Conservation (phyloP, 495 filamentous ascomycete genomes). For the Penicillium cosmopolitanum region DNA sequence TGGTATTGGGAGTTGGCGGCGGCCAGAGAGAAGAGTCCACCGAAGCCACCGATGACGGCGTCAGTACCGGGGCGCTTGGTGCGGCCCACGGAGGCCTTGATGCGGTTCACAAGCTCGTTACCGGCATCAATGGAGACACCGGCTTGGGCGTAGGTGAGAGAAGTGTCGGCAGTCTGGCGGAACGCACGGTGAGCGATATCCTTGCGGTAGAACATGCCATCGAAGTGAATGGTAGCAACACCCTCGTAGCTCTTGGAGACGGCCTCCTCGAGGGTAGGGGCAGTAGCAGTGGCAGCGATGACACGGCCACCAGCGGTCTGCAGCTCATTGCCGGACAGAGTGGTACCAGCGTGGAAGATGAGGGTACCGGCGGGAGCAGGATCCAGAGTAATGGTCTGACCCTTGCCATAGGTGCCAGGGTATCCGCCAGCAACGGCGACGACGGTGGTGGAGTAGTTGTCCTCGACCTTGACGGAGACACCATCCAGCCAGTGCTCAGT, state of each 20-base stretch:
- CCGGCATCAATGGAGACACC: conserved; percentile 93
- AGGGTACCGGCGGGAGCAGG: conserved; percentile 55
- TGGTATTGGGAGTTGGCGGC: conserved; percentile 70
- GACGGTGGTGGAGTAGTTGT: conserved; percentile 80
- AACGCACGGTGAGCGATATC: conserved; percentile 82
- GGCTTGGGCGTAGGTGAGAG: conserved; percentile 88
- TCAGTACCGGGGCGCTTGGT: conserved; percentile 84
- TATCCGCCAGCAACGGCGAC: conserved; percentile 96
- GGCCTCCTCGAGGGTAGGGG: conserved; percentile 73
- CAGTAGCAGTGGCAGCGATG: conserved; percentile 83
- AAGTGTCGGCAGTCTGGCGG: conserved; percentile 46
- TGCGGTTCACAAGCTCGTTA: conserved; percentile 85
- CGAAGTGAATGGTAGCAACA: conserved; percentile 78
- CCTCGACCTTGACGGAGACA: conserved; percentile 67
- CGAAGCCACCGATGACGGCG: conserved; percentile 93
- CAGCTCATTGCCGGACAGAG: conserved; percentile 61
- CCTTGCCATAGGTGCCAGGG: conserved; percentile 84
- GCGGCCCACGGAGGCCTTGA: conserved; percentile 79
- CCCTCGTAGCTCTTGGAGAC: conserved; percentile 82
- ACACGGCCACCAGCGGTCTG: conserved; percentile 85
- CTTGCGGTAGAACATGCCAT: conserved; percentile 88
- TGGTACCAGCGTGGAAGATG: conserved; percentile 95
- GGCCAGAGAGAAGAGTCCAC: conserved; percentile 81
- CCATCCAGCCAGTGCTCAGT: conserved; percentile 72
- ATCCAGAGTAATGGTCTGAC: conserved; percentile 69